Evolutionary conservation across 352 stramenopile genomes (phyloP), one percentile per base, ranked within the genome.

Genomic region (Pythium dissotocum): DNA sequence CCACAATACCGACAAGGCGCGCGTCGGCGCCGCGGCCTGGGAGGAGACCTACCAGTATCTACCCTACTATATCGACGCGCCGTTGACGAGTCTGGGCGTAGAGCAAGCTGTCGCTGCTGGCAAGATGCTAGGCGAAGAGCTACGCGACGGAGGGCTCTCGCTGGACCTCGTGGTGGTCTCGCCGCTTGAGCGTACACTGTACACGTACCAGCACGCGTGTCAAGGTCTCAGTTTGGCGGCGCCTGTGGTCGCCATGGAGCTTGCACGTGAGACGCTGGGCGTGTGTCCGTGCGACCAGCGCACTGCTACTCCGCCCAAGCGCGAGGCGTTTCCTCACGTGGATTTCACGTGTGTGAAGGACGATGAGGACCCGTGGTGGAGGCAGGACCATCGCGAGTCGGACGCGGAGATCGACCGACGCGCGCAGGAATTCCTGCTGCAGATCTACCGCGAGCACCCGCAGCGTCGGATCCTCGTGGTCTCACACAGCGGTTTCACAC

Each of bases 401-500:
- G 74, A 77, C 63, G 73, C 71, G 0, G 83, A 92, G 67, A 92
- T 92, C 58, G 71, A 83, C 14, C 63, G 51, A 5, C 78, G 83
- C 44, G 83, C 78, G 4, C 70, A 70, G 6, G 51, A 73, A 14
- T 92, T 92, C 56, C 64, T 92, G 9, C 44, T 79, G 16, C 69
- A 86, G 26, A 63, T 90, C 5, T 82, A 84, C 51, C 61, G 76
- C 40, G 61, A 79, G 30, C 40, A 58, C 7, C 21, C 56, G 1
- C 80, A 90, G 60, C 74, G 55, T 26, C 76, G 70, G 54, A 71
- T 88, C 36, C 70, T 78, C 13, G 77, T 92, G 13, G 83, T 92
- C 21, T 83, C 81, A 14, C 83, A 92, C 72, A 87, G 77, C 46
- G 83, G 83, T 58, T 89, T 92, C 59, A 88, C 73, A 60, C 83